Evolutionary conservation across 2,329 filamentous ascomycete genomes (phyloP).

Genomic region (Alternaria incomplexa): DNA sequence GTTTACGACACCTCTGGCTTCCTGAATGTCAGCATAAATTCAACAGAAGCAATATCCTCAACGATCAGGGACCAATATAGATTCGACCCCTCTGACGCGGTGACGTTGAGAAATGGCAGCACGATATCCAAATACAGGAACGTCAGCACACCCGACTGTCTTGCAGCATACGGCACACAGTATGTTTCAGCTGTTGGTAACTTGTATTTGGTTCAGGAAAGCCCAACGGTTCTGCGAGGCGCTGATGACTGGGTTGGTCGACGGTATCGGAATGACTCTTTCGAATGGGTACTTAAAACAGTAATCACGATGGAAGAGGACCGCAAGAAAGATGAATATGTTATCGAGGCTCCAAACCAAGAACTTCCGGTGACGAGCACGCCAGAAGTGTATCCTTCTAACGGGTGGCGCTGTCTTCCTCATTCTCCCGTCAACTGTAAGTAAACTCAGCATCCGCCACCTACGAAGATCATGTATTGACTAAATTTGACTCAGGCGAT

Average conservation of each 20-base stretch:
- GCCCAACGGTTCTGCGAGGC: conserved; percentile 11
- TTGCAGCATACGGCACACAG: conserved; percentile 11
- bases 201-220: conserved; percentile 16
- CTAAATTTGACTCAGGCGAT: conserved; percentile 3
- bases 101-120: neutral
- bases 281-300: neutral
- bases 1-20: conserved; percentile 14
- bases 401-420: conserved; percentile 20
- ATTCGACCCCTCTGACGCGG: neutral
- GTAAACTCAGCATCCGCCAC: neutral
- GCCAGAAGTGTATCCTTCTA: conserved; percentile 9
- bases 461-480: conserved; percentile 1
- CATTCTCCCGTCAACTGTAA: neutral
- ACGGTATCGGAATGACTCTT: neutral
- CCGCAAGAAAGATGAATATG: neutral
- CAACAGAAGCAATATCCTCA: neutral
- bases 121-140: conserved; percentile 1
- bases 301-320: neutral
- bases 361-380: neutral
- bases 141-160: conserved; percentile 7
- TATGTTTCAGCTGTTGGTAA: conserved; percentile 20
- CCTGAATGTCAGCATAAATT: neutral
- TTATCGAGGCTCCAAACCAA: neutral
- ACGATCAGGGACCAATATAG: neutral
- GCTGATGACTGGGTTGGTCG: neutral